Evolutionary conservation across 352 stramenopile genomes (phyloP).

Genomic region (Phytophthora uliginosa): DNA sequence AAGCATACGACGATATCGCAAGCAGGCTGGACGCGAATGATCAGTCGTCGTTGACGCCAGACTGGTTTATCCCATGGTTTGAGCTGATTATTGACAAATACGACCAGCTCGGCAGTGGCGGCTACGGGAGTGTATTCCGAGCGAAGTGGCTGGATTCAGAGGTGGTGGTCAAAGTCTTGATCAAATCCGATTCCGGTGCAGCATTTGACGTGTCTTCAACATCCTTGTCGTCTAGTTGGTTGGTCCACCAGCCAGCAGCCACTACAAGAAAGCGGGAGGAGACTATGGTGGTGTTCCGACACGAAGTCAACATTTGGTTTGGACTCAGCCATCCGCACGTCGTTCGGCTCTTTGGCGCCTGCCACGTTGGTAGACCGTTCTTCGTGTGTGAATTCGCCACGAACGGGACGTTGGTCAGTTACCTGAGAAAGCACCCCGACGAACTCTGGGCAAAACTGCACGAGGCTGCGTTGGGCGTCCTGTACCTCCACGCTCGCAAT

Average conservation of each 20-base stretch:
- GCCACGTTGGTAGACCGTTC: constrained; percentile 16
- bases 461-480: constrained; percentile 4
- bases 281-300: constrained; percentile 5
- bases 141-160: constrained; percentile 6
- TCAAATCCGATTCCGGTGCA: background rate
- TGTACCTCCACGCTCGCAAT: background rate
- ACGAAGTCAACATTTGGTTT: constrained; percentile 23
- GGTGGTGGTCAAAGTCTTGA: constrained; percentile 7
- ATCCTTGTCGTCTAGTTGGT: background rate
- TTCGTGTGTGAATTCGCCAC: constrained; percentile 23
- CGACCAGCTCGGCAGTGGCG: background rate
- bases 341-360: constrained; percentile 14
- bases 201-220: background rate
- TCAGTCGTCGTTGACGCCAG: background rate
- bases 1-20: background rate
- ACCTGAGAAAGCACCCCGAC: background rate
- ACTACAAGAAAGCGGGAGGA: background rate
- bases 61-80: constrained; percentile 11
- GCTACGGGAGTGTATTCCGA: constrained; percentile 3
- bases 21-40: background rate
- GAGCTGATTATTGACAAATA: constrained; percentile 1
- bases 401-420: constrained; percentile 16
- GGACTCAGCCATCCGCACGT: constrained; percentile 18
- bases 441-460: constrained; percentile 3
- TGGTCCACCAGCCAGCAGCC: background rate